Evolutionary conservation across 805 yeast species (phyloP).

Genomic region (Wickerhamomyces xylosicus): DNA sequence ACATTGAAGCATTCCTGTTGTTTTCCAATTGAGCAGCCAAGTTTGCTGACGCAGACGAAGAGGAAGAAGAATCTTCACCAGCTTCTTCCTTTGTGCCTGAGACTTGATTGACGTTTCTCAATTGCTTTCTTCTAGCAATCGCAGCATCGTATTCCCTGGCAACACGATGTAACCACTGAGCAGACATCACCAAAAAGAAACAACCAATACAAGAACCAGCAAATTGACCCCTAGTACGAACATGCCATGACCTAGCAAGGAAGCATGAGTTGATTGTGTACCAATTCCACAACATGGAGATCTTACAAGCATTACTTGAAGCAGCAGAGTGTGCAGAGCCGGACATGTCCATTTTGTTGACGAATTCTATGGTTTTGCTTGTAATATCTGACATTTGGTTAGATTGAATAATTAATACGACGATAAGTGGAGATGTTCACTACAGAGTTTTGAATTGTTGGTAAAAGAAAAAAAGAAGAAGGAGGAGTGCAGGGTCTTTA

Average conservation of each 20-base stretch:
- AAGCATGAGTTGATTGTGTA: constrained; percentile 57
- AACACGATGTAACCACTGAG: constrained; percentile 47
- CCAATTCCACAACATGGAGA: constrained; percentile 64
- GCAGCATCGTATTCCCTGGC: constrained; percentile 41
- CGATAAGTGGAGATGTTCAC: no score
- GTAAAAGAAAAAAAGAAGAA: no score
- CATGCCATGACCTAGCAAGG: constrained; percentile 54
- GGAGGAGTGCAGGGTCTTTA: no score
- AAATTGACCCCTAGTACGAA: constrained; percentile 44
- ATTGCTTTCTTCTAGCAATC: constrained; percentile 19
- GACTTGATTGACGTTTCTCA: constrained; percentile 5
- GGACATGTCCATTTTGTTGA: no score
- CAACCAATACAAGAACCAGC: constrained; percentile 73
- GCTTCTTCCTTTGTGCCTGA: neutral
- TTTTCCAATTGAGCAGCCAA: constrained; percentile 7
- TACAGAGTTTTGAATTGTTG: no score
- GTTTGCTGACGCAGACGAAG: no score
- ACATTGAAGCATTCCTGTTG: constrained; percentile 7
- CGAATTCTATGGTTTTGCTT: no score
- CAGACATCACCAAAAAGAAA: constrained; percentile 43
- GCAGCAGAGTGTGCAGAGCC: no score
- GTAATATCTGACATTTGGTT: no score
- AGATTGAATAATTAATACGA: no score
- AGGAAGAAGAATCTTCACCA: no score
- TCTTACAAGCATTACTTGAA: no score